Percentiles rank a stretch among this genome's conserved stretches.
These are phyloP conservation scores for Aspergillus haitiensis DNA, from an alignment of 495 filamentous ascomycete genomes.

Conservation along the genomic window DNA sequence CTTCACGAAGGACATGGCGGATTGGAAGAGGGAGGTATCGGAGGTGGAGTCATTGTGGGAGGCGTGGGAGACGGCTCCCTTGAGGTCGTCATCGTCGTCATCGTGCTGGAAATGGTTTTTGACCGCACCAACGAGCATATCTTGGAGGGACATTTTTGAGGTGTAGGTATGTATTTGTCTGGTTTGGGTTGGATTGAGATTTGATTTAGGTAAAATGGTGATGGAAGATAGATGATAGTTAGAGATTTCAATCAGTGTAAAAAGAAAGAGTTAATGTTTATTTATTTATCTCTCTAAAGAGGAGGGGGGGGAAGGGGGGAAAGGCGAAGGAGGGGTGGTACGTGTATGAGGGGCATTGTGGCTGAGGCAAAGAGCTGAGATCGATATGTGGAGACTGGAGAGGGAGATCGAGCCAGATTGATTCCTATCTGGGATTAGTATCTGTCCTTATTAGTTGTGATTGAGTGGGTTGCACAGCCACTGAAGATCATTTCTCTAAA, in stretches of 20 bases:
- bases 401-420: no score
- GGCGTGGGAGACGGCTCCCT: slow-evolving; percentile 50
- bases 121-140: slow-evolving; percentile 15
- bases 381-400: not conserved
- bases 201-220: not conserved
- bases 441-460: no score
- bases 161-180: not conserved
- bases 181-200: not conserved
- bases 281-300: slow-evolving; percentile 13
- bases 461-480: no score
- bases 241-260: not conserved
- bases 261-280: not conserved
- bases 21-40: slow-evolving; percentile 49
- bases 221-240: not conserved
- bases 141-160: slow-evolving; percentile 15
- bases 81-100: slow-evolving; percentile 42
- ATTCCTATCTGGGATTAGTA: not conserved
- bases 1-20: slow-evolving; percentile 49
- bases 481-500: no score
- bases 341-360: slow-evolving; percentile 2
- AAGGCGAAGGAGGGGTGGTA: not conserved
- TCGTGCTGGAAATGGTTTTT: slow-evolving; percentile 12
- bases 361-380: not conserved
- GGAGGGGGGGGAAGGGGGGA: slow-evolving; percentile 3
- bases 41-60: slow-evolving; percentile 34